Evolutionary conservation across 164 flowering plant genomes (phyloP), one percentile per base, ranked within the genome.

Genomic region (Taxillus chinensis): DNA sequence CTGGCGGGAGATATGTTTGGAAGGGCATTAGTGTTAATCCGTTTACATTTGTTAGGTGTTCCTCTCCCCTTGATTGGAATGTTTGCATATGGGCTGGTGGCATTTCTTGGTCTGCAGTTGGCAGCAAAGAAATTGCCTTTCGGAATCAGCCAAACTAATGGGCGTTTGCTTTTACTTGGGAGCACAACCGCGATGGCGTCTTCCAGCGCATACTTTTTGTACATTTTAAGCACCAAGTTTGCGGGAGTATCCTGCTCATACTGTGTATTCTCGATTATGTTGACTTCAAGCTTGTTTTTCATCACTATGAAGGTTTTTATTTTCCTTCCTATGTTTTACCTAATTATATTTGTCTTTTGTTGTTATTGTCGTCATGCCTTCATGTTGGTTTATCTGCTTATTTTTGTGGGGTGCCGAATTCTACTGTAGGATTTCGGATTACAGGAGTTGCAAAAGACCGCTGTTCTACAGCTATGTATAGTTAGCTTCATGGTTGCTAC

Each of bases 1-100:
- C 40, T 67, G 70, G 74, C 69, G 64, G 66, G 63, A 63, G 66
- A 64, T 55, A 37, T 71, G 55, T 74, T 62, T 75, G 67, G 68
- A 38, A 70, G 64, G 59, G 60, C 57, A 55, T 72, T 45, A 74
- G 53, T 55, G 42, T 70, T 63, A 41, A n/a, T 77, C 51, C 48
- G 76, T 78, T 79, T 80, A 68, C 63, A 56, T 74, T 78, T 80
- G 58, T 68, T 81, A 93, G 98, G 97, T 77, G 78, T 93, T 71
- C 97, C 98, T 63, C 97, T 93, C 66, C 91, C 98, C 27, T 73
- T 84, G 59, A 64, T 93, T 74, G 98, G 98, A 62, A 78, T 93
- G 89, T 58, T 80, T 60, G 83, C 90, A 17, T 93, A 93, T 71
- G 95, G 97, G 10, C 62, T 80, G 8, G 88, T 89, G 43, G 77